Evolutionary conservation across 75 land plant genomes (phyloP).

Genomic region (Sequoiadendron giganteum): DNA sequence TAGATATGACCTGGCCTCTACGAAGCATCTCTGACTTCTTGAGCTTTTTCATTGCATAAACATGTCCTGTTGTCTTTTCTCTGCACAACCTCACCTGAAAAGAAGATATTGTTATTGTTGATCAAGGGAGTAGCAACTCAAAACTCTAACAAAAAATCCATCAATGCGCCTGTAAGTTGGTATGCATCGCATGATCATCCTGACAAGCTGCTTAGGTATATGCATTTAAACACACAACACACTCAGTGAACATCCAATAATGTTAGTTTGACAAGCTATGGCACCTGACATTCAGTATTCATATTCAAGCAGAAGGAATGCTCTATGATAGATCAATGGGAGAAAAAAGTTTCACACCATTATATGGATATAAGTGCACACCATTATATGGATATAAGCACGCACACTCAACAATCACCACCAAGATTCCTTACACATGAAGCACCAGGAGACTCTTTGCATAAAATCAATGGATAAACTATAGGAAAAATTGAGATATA

Average conservation of each 20-base stretch:
- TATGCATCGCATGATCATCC: neutral
- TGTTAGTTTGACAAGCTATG: neutral
- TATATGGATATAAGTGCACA: neutral
- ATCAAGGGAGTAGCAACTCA: neutral
- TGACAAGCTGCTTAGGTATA: neutral
- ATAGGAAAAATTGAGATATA: neutral
- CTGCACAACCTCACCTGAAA: conserved; percentile 88
- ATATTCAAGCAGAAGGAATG: neutral
- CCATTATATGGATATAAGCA: too few species aligned
- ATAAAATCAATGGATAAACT: neutral
- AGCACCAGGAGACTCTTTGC: neutral
- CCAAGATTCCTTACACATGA: neutral
- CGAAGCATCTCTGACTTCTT: conserved; percentile 98
- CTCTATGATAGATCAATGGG: neutral
- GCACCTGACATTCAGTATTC: neutral
- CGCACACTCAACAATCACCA: neutral
- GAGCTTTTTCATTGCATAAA: conserved; percentile 95
- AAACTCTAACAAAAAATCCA: neutral
- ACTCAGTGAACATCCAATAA: neutral
- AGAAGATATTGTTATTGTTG: neutral
- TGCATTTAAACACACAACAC: neutral
- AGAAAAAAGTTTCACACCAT: neutral
- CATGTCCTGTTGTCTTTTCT: conserved; percentile 82
- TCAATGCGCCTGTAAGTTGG: neutral
- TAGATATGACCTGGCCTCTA: conserved; percentile 81